These are phyloP conservation scores for Trichoderma virens DNA, from an alignment of 495 filamentous ascomycete species.

Conservation along the genomic window DNA sequence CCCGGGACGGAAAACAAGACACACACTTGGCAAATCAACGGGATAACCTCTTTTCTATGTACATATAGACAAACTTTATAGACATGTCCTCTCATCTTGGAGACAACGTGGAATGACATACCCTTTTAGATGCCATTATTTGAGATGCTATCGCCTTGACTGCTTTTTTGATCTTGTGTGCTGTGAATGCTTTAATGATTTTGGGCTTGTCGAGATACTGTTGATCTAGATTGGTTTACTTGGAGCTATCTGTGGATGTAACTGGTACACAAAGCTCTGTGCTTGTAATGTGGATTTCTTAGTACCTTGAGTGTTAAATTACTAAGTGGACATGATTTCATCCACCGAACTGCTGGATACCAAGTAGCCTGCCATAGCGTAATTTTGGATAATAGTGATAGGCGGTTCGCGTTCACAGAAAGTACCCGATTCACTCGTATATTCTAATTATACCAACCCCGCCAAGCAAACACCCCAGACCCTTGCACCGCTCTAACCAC, in stretches of 20 bases:
- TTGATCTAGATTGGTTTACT: neutral
- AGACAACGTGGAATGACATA: conserved; percentile 7
- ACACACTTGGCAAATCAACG: neutral
- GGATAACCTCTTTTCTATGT: neutral
- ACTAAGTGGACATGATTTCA: too few species aligned
- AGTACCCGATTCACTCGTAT: too few species aligned
- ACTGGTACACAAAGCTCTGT: too few species aligned
- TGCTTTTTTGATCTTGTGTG: neutral
- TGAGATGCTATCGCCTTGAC: neutral
- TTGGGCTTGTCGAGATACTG: neutral
- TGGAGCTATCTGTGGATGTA: too few species aligned
- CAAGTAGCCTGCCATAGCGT: too few species aligned
- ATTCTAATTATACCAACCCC: too few species aligned
- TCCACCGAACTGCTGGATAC: too few species aligned
- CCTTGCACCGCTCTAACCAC: too few species aligned
- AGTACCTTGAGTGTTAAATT: too few species aligned
- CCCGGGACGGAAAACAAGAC: neutral
- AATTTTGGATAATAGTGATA: neutral
- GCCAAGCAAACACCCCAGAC: too few species aligned
- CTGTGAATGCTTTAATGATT: neutral
- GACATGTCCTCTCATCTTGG: neutral
- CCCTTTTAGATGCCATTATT: neutral
- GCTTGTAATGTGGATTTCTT: too few species aligned
- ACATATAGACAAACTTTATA: conserved; percentile 7
- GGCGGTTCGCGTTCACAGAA: neutral